These are phyloP conservation scores for Sporobolomyces roseus DNA, from an alignment of 768 basidiomycete genomes.

Conservation along the genomic window DNA sequence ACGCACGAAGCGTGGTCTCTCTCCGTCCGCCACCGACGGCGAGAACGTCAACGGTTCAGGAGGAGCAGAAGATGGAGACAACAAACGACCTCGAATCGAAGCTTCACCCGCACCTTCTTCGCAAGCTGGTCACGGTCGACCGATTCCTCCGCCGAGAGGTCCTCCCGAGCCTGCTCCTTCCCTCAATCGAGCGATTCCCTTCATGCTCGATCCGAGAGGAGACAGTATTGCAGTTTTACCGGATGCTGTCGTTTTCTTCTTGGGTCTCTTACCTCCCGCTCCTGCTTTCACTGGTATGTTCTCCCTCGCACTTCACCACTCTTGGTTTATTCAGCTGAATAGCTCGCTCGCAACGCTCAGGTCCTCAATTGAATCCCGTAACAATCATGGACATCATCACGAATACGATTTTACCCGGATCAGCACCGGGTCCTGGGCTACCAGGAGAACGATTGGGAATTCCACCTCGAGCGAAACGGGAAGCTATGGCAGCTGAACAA, in stretches of 20 bases:
- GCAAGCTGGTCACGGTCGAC: conserved; percentile 46
- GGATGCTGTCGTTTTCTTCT: conserved; percentile 66
- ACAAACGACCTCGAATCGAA: conserved; percentile 43
- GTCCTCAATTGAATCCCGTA: conserved; percentile 36
- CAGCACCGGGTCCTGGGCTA: conserved; percentile 36
- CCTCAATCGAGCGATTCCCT: conserved; percentile 49
- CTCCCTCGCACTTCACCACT: neutral
- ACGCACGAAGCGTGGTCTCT: conserved; percentile 39
- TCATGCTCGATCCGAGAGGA: conserved; percentile 50
- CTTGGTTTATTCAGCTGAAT: neutral
- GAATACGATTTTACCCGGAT: conserved; percentile 37
- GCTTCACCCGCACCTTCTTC: conserved; percentile 32
- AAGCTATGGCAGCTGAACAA: neutral
- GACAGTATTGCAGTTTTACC: conserved; percentile 50
- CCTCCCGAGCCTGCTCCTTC: conserved; percentile 35
- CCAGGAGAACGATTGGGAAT: conserved; percentile 38
- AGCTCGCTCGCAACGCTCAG: neutral
- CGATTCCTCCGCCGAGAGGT: conserved; percentile 22
- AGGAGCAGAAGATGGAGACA: conserved; percentile 46
- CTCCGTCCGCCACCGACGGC: conserved; percentile 22
- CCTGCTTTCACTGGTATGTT: conserved; percentile 76
- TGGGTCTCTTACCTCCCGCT: conserved; percentile 70
- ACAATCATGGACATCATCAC: conserved; percentile 40
- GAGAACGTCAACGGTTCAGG: conserved; percentile 46
- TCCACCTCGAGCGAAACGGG: conserved; percentile 35